These are phyloP conservation scores for Diplotaxis tenuifolia DNA, from an alignment of 345 rosid genomes.

Conservation along the genomic window DNA sequence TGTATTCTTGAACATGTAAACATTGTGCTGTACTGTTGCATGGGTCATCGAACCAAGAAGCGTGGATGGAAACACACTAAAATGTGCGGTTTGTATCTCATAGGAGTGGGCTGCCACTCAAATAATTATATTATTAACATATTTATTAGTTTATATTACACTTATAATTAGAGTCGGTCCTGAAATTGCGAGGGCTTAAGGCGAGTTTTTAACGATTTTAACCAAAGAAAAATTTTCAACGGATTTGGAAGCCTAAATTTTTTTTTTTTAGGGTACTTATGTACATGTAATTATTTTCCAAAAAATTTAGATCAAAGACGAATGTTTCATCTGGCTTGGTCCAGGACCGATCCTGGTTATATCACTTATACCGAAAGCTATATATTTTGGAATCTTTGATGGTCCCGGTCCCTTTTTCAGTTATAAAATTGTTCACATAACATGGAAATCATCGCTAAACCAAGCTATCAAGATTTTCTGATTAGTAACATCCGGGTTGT, in stretches of 20 bases:
- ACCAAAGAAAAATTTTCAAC: too few relatives aligned
- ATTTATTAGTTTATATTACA: too few relatives aligned
- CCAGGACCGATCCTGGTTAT: too few relatives aligned
- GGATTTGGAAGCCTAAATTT: too few relatives aligned
- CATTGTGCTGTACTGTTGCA: slow-evolving; percentile 23
- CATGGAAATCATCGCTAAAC: not conserved
- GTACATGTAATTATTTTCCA: too few relatives aligned
- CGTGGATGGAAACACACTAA: not conserved
- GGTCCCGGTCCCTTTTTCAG: not conserved
- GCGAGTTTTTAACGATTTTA: too few relatives aligned
- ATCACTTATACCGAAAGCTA: not conserved
- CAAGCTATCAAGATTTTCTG: not conserved
- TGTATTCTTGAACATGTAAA: not conserved
- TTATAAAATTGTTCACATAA: not conserved
- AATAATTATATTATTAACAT: not conserved
- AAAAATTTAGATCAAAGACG: too few relatives aligned
- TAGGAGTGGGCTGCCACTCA: slow-evolving; percentile 23
- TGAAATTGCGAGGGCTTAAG: too few relatives aligned
- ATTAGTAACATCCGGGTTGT: not conserved
- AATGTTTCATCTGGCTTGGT: too few relatives aligned
- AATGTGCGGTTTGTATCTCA: slow-evolving; percentile 21
- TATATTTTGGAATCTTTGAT: not conserved
- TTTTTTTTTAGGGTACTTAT: too few relatives aligned
- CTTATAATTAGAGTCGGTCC: too few relatives aligned
- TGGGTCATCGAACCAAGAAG: slow-evolving; percentile 21